These are phyloP conservation scores for Lactarius pseudohatsudake DNA, from an alignment of 768 basidiomycete species.

Conservation along the genomic window DNA sequence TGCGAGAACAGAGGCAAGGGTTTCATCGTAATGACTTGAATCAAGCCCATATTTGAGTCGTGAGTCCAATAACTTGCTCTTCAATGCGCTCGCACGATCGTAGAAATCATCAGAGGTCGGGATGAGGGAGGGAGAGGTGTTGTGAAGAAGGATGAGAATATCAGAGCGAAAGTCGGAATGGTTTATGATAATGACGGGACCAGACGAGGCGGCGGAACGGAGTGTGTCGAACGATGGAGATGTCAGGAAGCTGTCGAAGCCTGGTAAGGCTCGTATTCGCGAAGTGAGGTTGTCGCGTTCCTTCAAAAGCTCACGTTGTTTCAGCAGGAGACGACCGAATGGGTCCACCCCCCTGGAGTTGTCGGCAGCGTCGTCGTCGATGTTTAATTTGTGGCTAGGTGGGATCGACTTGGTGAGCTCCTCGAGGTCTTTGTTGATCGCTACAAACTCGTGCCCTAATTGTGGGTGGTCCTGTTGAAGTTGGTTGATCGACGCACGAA, in stretches of 20 bases:
- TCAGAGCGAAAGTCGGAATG: slow-evolving; percentile 7
- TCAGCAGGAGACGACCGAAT: neutral
- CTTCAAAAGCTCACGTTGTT: slow-evolving; percentile 11
- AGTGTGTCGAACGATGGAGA: neutral
- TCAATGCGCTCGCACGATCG: neutral
- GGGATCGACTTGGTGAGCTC: neutral
- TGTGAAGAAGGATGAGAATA: slow-evolving; percentile 9
- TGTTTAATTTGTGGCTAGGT: neutral
- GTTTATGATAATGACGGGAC: slow-evolving; percentile 17
- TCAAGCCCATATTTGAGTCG: neutral
- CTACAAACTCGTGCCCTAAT: neutral
- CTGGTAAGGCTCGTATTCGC: neutral
- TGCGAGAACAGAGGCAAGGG: neutral
- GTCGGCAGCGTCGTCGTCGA: neutral
- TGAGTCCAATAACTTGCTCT: neutral
- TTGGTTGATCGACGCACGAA: too few species aligned
- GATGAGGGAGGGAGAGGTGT: slow-evolving; percentile 1
- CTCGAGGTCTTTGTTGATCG: slow-evolving; percentile 3
- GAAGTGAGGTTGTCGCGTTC: neutral
- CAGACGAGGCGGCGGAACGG: neutral
- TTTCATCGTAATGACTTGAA: neutral
- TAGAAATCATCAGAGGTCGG: neutral
- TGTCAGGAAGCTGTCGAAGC: slow-evolving; percentile 5
- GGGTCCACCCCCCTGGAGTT: neutral
- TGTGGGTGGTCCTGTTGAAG: too few species aligned